phyloP scores from a whole-genome alignment of 352 stramenopile genomes.

The Blastocystis sp. region DNA sequence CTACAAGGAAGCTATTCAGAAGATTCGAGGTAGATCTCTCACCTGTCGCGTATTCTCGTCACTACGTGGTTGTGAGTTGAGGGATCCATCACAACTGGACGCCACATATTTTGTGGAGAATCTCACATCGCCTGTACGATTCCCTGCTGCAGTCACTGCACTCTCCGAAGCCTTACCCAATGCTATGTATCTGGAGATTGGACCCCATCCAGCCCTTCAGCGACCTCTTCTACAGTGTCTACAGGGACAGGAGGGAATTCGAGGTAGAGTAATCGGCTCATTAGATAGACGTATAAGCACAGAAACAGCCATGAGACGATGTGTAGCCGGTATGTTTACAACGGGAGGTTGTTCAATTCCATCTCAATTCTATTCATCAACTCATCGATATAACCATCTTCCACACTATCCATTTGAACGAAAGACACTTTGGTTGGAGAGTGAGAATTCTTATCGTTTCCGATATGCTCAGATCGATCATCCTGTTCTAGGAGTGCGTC shows the following conservation, averaged over 20 bases:
- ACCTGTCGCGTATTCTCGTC: slow-evolving; percentile 39
- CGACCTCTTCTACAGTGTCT: slow-evolving; percentile 47
- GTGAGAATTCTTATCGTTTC: slow-evolving; percentile 52
- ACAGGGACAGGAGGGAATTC: background rate
- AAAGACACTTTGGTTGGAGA: slow-evolving; percentile 58
- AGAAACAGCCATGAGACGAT: background rate
- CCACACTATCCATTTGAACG: slow-evolving; percentile 67
- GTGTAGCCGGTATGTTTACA: background rate
- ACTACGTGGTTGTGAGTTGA: background rate
- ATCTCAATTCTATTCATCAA: background rate
- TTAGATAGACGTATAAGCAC: background rate
- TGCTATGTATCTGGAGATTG: slow-evolving; percentile 32
- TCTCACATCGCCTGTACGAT: slow-evolving; percentile 48
- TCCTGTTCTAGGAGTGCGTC: slow-evolving; percentile 40
- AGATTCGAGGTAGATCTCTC: background rate
- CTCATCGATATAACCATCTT: background rate
- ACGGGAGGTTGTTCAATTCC: background rate
- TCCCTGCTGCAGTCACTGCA: background rate
- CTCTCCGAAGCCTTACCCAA: background rate
- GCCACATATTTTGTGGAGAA: slow-evolving; percentile 63
- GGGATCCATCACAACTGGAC: background rate
- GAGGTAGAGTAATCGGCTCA: background rate
- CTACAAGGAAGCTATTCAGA: slow-evolving; percentile 6
- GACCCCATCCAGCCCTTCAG: slow-evolving; percentile 53
- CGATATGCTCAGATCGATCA: slow-evolving; percentile 41